Percentiles rank a stretch among this genome's conserved stretches.
phyloP scores from a whole-genome alignment of 441 rosid genomes.

The Melastoma candidum region DNA sequence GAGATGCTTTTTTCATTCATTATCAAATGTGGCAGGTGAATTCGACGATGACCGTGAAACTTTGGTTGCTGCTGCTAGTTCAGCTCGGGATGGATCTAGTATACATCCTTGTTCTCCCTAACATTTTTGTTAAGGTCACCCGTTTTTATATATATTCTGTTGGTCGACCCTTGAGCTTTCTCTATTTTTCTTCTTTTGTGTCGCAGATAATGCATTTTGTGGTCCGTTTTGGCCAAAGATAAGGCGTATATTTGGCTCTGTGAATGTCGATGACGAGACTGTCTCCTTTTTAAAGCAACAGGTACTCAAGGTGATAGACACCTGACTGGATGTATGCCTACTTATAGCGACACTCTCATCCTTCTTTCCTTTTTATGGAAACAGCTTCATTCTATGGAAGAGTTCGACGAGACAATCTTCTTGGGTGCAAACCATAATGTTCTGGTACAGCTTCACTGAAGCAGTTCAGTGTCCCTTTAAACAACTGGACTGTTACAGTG shows the following conservation, averaged over 20 bases:
- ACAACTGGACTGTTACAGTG: no score
- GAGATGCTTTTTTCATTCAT: no score
- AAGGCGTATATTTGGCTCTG: conserved; percentile 1
- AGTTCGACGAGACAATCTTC: conserved; percentile 5
- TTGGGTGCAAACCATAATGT: not conserved
- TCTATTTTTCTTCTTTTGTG: not conserved
- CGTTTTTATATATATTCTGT: not conserved
- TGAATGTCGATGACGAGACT: conserved; percentile 3
- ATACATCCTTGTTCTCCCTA: not conserved
- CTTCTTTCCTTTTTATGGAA: conserved; percentile 1
- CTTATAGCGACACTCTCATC: not conserved
- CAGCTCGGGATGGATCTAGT: conserved; percentile 4
- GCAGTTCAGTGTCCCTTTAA: not conserved
- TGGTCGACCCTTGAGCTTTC: no score
- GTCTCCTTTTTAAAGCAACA: conserved; percentile 2
- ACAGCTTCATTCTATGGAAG: conserved; percentile 6
- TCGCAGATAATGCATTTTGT: conserved; percentile 1
- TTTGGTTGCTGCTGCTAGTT: conserved; percentile 7
- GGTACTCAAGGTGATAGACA: conserved; percentile 1
- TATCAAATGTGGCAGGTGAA: conserved; percentile 6
- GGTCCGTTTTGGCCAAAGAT: conserved; percentile 6
- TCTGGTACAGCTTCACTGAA: not conserved
- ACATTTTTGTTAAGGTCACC: not conserved
- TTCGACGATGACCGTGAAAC: conserved; percentile 6
- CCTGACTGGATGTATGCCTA: not conserved